These are phyloP conservation scores for Nemania abortiva DNA, from an alignment of 2,329 filamentous ascomycete species.

Conservation along the genomic window DNA sequence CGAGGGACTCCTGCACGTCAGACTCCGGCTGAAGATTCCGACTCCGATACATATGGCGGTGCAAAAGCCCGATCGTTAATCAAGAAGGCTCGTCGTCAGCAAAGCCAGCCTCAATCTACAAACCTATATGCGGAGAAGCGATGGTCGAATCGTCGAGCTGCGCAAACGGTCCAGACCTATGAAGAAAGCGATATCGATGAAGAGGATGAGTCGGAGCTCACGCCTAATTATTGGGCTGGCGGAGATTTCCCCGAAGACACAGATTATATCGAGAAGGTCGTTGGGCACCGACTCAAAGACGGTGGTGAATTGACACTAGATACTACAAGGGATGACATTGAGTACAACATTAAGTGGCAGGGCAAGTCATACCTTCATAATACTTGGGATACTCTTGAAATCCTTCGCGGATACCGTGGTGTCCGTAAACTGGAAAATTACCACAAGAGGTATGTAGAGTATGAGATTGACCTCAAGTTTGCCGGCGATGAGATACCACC, in stretches of 20 bases:
- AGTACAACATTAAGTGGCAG: slow-evolving; percentile 97
- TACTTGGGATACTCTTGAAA: slow-evolving; percentile 88
- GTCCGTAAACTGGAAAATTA: slow-evolving; percentile 95
- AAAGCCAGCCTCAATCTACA: slow-evolving; percentile 72
- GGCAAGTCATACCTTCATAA: slow-evolving; percentile 94
- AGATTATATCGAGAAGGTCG: slow-evolving; percentile 89
- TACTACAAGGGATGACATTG: slow-evolving; percentile 78
- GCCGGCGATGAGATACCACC: slow-evolving; percentile 80
- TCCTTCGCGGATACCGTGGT: slow-evolving; percentile 81
- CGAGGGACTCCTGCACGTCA: slow-evolving; percentile 67
- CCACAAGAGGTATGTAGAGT: slow-evolving; percentile 83
- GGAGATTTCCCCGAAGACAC: slow-evolving; percentile 79
- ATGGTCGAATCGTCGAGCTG: slow-evolving; percentile 89
- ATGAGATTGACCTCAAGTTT: slow-evolving; percentile 81
- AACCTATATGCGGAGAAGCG: slow-evolving; percentile 83
- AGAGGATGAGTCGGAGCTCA: slow-evolving; percentile 73
- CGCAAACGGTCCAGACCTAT: slow-evolving; percentile 73
- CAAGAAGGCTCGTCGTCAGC: slow-evolving; percentile 82
- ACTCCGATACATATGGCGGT: slow-evolving; percentile 83
- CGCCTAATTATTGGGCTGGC: slow-evolving; percentile 76
- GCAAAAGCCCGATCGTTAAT: slow-evolving; percentile 75
- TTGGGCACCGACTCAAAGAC: slow-evolving; percentile 85
- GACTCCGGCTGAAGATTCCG: slow-evolving; percentile 70
- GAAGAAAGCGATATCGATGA: slow-evolving; percentile 76
- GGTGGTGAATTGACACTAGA: slow-evolving; percentile 71